Evolutionary conservation across 1,284 basidiomycete species (phyloP), one percentile per base, ranked within the genome.

Genomic region (Ganoderma meredithae): DNA sequence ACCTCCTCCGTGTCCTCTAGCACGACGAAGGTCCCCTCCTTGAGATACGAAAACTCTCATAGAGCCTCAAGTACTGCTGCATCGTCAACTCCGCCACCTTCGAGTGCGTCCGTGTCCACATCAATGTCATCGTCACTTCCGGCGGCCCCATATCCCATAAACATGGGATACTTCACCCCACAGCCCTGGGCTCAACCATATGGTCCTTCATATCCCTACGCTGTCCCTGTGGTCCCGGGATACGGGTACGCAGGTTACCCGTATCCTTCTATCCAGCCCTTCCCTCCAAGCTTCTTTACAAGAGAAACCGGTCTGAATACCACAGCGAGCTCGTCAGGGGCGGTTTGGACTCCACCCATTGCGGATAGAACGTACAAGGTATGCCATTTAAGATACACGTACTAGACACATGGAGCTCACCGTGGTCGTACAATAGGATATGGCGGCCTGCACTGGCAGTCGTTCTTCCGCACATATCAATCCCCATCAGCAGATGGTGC

Each of bases 111-210:
- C 47, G 71, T 71, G 43, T 70, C 65, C 22, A 63, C 76, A 43
- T 69, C 74, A 49, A 67, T 67, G 25, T 39, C 36, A 10, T 76
- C 82, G 22, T 70, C 81, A 40, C 69, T 75, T 13, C 73, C 81
- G 0, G 72, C 79, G 2, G 81, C 81, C 49, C 77, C 81, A 4
- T 85, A 84, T 72, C 69, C 82, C 2, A 71, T 82, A 52, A 77
- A 80, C 44, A 76, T 84, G 41, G 82, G 82, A n/a, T 89, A 85
- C 73, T 88, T 84, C 73, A 79, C 82, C 60, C 79, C 81, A 47
- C 80, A 83, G 39, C 82, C 85, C 39, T 91, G 89, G 89, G 77
- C 87, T 52, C 83, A 84, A 44, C 81, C 84, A 13, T 89, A 84
- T 73, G 77, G 82, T n/a, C 82, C 82, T 17, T 83, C 82, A 31